Evolutionary conservation across 495 filamentous ascomycete genomes (phyloP).

Genomic region (Lasiosphaeria miniovina): DNA sequence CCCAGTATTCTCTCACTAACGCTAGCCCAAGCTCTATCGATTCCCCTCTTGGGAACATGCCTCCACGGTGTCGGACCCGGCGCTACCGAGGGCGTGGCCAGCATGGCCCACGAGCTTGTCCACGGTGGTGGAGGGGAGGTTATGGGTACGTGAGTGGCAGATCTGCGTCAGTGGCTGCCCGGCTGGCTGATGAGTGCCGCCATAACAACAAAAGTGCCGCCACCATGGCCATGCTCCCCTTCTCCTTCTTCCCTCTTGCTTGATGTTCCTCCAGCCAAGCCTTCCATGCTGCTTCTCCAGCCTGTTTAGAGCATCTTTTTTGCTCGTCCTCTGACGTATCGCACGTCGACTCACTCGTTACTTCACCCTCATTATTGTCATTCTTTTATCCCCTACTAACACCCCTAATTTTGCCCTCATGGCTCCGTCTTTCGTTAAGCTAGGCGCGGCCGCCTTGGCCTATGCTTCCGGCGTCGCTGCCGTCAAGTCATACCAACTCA

Average conservation of each 20-base stretch:
- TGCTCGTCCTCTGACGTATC: constrained; percentile 49
- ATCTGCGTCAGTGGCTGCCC: too few relatives aligned
- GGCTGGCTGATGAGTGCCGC: not conserved
- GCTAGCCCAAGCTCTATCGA: too few relatives aligned
- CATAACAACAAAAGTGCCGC: not conserved
- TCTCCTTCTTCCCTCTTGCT: constrained; percentile 15
- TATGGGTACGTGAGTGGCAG: too few relatives aligned
- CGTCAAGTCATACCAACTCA: constrained; percentile 35
- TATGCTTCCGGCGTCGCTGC: constrained; percentile 31
- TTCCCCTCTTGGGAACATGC: too few relatives aligned
- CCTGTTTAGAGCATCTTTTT: constrained; percentile 31
- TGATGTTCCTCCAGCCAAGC: constrained; percentile 21
- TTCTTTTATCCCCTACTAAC: constrained; percentile 11
- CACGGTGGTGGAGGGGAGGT: too few relatives aligned
- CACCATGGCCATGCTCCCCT: not conserved
- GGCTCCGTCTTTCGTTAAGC: constrained; percentile 42
- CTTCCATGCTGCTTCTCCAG: constrained; percentile 24
- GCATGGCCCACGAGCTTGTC: too few relatives aligned
- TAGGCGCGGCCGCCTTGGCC: constrained; percentile 40
- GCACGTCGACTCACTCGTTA: constrained; percentile 47
- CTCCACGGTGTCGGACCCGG: too few relatives aligned
- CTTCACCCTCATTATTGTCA: constrained; percentile 11
- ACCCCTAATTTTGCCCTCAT: constrained; percentile 20
- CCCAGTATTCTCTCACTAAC: too few relatives aligned
- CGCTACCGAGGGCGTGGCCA: too few relatives aligned